These are phyloP conservation scores for Glycine latifolia DNA, from an alignment of 306 rosid species.

Conservation along the genomic window DNA sequence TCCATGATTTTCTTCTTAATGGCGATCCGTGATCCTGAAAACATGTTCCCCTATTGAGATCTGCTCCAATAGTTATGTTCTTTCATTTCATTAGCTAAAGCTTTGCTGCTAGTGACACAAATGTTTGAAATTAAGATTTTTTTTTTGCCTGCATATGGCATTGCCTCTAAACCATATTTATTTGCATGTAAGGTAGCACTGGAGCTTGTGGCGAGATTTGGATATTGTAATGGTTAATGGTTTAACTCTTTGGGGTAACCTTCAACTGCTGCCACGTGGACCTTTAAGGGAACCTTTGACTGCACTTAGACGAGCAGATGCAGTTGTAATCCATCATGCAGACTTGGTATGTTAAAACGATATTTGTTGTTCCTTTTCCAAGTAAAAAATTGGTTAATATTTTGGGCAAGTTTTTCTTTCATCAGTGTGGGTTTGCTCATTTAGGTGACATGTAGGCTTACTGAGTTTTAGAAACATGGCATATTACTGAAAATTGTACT, in stretches of 20 bases:
- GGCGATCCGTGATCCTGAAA: background rate
- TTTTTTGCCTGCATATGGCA: background rate
- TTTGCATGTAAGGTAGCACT: constrained; percentile 71
- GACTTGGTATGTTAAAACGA: constrained; percentile 63
- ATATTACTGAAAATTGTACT: constrained; percentile 40
- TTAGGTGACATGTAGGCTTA: constrained; percentile 21
- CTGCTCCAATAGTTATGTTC: constrained; percentile 22
- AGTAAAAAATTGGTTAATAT: background rate
- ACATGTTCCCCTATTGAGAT: constrained; percentile 23
- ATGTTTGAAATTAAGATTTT: background rate
- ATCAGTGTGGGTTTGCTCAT: background rate
- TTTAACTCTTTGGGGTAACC: constrained; percentile 79
- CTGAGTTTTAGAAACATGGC: background rate
- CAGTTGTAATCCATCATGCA: constrained; percentile 79
- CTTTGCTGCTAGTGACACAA: constrained; percentile 13
- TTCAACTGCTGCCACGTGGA: constrained; percentile 77
- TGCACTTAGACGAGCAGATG: constrained; percentile 77
- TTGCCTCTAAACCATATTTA: constrained; percentile 41
- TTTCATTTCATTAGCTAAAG: constrained; percentile 30
- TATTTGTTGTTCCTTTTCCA: background rate
- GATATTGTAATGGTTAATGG: constrained; percentile 92
- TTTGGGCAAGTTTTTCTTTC: constrained; percentile 25
- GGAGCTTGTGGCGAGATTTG: constrained; percentile 86
- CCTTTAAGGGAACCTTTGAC: constrained; percentile 88
- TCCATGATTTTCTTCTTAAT: constrained; percentile 6